Conservation (phyloP, 768 basidiomycete species). For the Ephemerocybe angulata region DNA sequence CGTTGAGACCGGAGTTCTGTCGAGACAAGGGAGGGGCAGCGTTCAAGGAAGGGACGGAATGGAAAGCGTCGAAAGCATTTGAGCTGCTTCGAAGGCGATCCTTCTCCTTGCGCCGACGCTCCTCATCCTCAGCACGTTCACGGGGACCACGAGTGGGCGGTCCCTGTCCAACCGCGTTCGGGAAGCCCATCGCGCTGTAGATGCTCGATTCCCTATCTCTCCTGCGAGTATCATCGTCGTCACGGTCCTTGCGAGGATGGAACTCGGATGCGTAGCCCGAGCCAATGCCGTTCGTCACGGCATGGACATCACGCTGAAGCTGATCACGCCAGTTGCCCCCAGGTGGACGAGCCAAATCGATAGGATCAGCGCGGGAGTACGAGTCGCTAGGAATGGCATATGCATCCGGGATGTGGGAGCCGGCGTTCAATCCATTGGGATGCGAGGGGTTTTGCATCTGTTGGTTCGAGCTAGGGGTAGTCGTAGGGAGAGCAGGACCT, state of each 20-base stretch:
- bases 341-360: slow-evolving; percentile 9
- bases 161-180: slow-evolving; percentile 16
- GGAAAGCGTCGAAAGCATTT: slow-evolving; percentile 74
- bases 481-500: slow-evolving; percentile 26
- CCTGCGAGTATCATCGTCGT: slow-evolving; percentile 51
- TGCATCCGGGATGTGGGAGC: slow-evolving; percentile 2
- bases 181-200: slow-evolving; percentile 39
- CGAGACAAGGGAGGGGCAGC: slow-evolving; percentile 33
- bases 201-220: slow-evolving; percentile 25
- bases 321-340: slow-evolving; percentile 14
- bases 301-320: slow-evolving; percentile 11
- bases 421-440: neutral
- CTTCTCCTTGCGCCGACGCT: slow-evolving; percentile 51
- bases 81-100: slow-evolving; percentile 43
- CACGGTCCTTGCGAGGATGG: slow-evolving; percentile 14
- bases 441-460: slow-evolving; percentile 17
- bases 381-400: slow-evolving; percentile 7
- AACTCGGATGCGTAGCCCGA: slow-evolving; percentile 8
- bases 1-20: slow-evolving; percentile 30
- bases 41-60: slow-evolving; percentile 43
- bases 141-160: slow-evolving; percentile 47
- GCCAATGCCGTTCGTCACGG: slow-evolving; percentile 8
- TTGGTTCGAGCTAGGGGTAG: slow-evolving; percentile 13
- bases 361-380: slow-evolving; percentile 10
- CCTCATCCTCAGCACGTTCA: slow-evolving; percentile 61